Conservation (phyloP, 306 rosid species). For the Spatholobus suberectus region DNA sequence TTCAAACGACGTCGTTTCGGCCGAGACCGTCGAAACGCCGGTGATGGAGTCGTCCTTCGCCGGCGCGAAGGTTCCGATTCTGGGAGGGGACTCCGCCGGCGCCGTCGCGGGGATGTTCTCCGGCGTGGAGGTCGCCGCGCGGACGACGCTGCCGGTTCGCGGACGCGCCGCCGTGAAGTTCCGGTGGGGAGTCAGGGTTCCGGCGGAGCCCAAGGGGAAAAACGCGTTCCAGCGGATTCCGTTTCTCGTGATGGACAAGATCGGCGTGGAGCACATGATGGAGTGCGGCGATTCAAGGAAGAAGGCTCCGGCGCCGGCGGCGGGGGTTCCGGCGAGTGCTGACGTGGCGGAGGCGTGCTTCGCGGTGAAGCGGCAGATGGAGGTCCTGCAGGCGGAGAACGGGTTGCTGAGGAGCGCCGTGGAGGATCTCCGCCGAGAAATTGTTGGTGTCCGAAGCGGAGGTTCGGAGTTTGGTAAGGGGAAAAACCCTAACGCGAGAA, state of each 20-base stretch:
- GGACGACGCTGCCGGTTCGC: conserved; percentile 66
- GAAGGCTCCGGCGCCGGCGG: background rate
- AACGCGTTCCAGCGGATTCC: conserved; percentile 65
- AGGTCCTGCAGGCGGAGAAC: conserved; percentile 65
- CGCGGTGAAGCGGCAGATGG: conserved; percentile 70
- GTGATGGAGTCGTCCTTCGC: conserved; percentile 36
- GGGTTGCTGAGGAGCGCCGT: conserved; percentile 74
- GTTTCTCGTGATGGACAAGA: conserved; percentile 86
- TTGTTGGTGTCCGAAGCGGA: conserved; percentile 21
- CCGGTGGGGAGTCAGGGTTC: conserved; percentile 89
- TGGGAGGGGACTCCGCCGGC: conserved; percentile 21
- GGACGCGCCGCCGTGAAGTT: conserved; percentile 63
- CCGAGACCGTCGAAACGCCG: conserved; percentile 55
- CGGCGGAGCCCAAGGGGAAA: conserved; percentile 54
- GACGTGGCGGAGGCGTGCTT: conserved; percentile 73
- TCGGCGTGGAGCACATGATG: conserved; percentile 81
- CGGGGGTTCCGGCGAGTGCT: conserved; percentile 35
- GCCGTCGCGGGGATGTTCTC: conserved; percentile 55
- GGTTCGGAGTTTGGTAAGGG: conserved; percentile 38
- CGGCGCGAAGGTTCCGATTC: conserved; percentile 44
- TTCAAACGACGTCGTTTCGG: conserved; percentile 41
- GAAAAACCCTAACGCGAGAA: conserved; percentile 46
- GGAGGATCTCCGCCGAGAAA: conserved; percentile 80
- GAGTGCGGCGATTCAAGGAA: conserved; percentile 54
- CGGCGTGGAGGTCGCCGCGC: conserved; percentile 76